Base-by-base conservation (phyloP, 352 stramenopile genomes). In the Elongisporangium anandrum region DNA sequence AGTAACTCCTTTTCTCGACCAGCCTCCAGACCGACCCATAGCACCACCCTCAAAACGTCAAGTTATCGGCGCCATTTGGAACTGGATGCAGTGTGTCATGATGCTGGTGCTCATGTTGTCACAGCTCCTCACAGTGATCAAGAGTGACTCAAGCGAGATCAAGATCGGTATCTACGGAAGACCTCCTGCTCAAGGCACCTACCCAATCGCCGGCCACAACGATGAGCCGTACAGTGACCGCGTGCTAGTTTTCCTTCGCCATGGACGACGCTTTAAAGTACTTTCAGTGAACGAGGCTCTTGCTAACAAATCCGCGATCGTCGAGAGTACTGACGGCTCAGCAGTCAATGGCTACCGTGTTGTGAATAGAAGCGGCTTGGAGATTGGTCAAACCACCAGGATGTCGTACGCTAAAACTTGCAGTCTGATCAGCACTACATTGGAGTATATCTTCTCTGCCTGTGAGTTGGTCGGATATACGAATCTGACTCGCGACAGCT, bases 221-320 rank as follows among this genome's bases (percentile, higher is more conserved):
- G 34, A 45, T 45, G 34, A 45, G 10, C 34, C 34, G 8, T 45
- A 45, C 34, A 45, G 13, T 17, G 34, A 45, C 13, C 34, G 34
- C 8, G 34, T 12, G 2, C 2, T 45, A 0, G 34, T 45, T 2
- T 45, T 9, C 34, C 2, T 45, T 45, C 34, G 10, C 16, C 5
- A 45, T 17, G 34, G 73, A 72, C 4, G 56, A 66, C 0, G 61
- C 74, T 22, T 82, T 80, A 59, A 66, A 72, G 41, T 64, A 72
- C 24, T 29, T 7, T 7, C n/a, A n/a, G n/a, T n/a, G n/a, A n/a
- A n/a, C n/a, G n/a, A n/a, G n/a, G n/a, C n/a, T n/a, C n/a, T n/a
- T n/a, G n/a, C n/a, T n/a, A n/a, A n/a, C n/a, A n/a, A n/a, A n/a
- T n/a, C n/a, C n/a, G n/a, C n/a, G n/a, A n/a, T n/a, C n/a, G n/a